Base-by-base conservation (phyloP, 2,329 filamentous ascomycete genomes). In the Penicillium sp. region DNA sequence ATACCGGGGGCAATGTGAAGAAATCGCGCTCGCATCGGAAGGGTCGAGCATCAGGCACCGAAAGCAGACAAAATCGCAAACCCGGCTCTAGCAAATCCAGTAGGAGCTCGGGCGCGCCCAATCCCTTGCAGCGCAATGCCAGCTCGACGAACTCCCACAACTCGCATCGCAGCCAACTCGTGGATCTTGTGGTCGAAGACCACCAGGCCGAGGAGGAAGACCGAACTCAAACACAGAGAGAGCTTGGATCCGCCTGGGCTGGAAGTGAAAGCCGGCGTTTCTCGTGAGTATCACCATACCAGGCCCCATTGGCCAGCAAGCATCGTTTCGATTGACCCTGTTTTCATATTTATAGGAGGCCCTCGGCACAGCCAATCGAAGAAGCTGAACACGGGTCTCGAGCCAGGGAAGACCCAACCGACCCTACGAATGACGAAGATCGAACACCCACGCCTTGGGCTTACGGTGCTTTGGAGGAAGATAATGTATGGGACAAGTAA, bases 161-260 rank as follows among this genome's bases (percentile, higher is more conserved):
- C 42, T 82, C 79, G 1, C 75, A 76, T 48, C 71, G 69, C 45
- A 80, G 78, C 48, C 81, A 85, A 51, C 67, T 85, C 4, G 81
- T 85, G 8, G 81, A 86, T 57, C 65, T 86, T 3, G 75, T 84
- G 0, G 78, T 86, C 7, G 80, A 84, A 64, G 79, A 85, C 56
- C 73, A 65, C 30, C 63, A 79, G 32, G 80, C 79, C 4, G 81
- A 84, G 56, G 74, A 80, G 39, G 69, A 77, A 32, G 80, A 84
- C 44, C 75, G 78, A 33, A 75, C 78, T n/a, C 72, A 80, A 36
- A 76, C 76, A 9, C 72, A 79, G 37, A 81, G 81, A 57, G 80
- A 83, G 61, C 77, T 78, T 33, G 76, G 79, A 17, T 72, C 80
- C 17, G 75, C 71, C 13, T 80, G 77, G 76, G 81, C 82, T 47